phyloP scores from a whole-genome alignment of 495 filamentous ascomycete genomes.

The Neurospora cerealis region DNA sequence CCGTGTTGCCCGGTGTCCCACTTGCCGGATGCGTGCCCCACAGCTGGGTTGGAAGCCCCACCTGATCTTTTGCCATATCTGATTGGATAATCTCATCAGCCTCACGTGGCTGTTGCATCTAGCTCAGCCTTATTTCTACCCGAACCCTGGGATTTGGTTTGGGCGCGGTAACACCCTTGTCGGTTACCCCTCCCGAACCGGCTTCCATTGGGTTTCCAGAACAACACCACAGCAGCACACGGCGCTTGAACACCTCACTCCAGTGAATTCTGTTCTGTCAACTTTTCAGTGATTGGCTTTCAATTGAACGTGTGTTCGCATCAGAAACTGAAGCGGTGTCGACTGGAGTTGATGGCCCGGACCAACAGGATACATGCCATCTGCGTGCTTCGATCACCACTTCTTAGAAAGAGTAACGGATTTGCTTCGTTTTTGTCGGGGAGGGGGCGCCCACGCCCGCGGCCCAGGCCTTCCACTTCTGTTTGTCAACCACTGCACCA shows the following conservation, averaged over 20 bases:
- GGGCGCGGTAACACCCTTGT: neutral
- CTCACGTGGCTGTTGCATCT: neutral
- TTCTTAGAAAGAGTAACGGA: neutral
- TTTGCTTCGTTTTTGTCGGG: no score
- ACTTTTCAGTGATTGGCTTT: neutral
- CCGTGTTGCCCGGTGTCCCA: neutral
- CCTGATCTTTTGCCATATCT: neutral
- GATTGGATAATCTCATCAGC: neutral
- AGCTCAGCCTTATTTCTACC: neutral
- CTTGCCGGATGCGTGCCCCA: neutral
- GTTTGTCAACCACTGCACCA: neutral
- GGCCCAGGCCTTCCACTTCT: neutral
- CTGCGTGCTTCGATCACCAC: neutral
- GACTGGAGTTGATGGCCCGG: neutral
- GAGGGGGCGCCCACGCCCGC: neutral
- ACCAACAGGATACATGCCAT: neutral
- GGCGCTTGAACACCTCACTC: neutral
- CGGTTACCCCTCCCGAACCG: neutral
- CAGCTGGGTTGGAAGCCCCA: neutral
- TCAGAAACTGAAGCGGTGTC: neutral
- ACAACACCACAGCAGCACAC: neutral
- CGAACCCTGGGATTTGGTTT: neutral
- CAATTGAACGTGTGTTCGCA: neutral
- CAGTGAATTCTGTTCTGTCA: neutral
- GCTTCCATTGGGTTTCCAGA: neutral